Base-by-base conservation (phyloP, 345 rosid species). In the Camelina laxa region DNA sequence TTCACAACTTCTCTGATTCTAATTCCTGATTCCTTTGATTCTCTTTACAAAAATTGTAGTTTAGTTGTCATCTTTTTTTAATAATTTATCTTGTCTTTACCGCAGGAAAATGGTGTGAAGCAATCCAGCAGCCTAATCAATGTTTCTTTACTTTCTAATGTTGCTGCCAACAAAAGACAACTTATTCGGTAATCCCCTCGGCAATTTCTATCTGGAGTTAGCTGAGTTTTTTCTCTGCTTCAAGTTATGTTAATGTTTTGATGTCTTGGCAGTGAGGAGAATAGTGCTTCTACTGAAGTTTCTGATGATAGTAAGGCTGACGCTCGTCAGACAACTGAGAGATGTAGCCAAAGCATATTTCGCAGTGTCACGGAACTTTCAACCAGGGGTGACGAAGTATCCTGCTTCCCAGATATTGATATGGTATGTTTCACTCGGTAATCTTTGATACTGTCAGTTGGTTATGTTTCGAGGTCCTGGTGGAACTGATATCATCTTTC, bases 331-430 rank as follows among this genome's bases (percentile, higher is more conserved):
- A 81, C 84, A 57, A 57, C 76, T 77, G 84, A 84, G 81, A 85
- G 74, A 58, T 88, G 90, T 69, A 84, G 80, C 71, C 89, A 86
- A 77, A 82, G 83, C 81, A 82, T 69, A 72, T 92, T 92, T 70
- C 92, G 95, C 59, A 86, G 86, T 76, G 97, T 92, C 73, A 79
- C 91, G 50, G 89, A 92, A 80, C 89, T 95, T 81, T 89, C 99
- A 45, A 75, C 82, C 31, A 82, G 82, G 61, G 89, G 86, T 69
- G 96, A 80, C 74, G 88, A 60, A 39, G 70, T 81, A 38, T 75
- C 90, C 48, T 70, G 72, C 69, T 75, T 80, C 73, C 62, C 84
- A 65, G 67, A 76, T 69, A 80, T 89, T 65, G 99, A 95, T 78
- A 86, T 95, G 99, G 99, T 95, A 90, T 75, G 51, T 38, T 39